These are phyloP conservation scores for Tetradesmus lagerheimii DNA, from an alignment of 139 green algal species.

Conservation along the genomic window DNA sequence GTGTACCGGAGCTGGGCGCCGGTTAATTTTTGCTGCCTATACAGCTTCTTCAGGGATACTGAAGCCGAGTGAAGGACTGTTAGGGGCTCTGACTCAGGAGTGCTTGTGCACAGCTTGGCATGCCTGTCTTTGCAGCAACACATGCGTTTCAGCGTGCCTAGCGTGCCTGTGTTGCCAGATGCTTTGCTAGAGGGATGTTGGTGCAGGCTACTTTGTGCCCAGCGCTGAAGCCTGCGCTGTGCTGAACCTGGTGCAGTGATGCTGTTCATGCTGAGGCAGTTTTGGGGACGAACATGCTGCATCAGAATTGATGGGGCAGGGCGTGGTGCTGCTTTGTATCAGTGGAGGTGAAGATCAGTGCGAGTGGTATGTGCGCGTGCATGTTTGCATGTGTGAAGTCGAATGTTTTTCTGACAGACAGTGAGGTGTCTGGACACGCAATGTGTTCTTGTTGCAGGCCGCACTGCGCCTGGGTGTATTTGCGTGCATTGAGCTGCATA, in stretches of 20 bases:
- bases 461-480: background rate
- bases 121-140: too few relatives aligned
- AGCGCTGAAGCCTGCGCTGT: background rate
- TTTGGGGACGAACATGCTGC: background rate
- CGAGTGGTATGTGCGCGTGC: background rate
- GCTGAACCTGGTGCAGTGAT: background rate
- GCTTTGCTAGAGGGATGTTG: background rate
- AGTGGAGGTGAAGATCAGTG: background rate
- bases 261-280: background rate
- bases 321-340: too few relatives aligned
- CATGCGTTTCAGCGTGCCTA: too few relatives aligned
- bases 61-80: background rate
- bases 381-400: background rate
- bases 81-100: too few relatives aligned
- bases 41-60: too few relatives aligned
- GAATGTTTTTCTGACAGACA: background rate
- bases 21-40: background rate
- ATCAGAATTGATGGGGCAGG: background rate
- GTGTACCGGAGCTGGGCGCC: background rate
- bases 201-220: background rate
- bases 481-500: background rate
- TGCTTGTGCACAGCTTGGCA: too few relatives aligned
- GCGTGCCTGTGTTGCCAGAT: background rate
- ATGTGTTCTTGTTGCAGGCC: background rate
- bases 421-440: background rate